Evolutionary conservation across 768 basidiomycete species (phyloP), one percentile per base, ranked within the genome.

Genomic region (Lactarius quietus): DNA sequence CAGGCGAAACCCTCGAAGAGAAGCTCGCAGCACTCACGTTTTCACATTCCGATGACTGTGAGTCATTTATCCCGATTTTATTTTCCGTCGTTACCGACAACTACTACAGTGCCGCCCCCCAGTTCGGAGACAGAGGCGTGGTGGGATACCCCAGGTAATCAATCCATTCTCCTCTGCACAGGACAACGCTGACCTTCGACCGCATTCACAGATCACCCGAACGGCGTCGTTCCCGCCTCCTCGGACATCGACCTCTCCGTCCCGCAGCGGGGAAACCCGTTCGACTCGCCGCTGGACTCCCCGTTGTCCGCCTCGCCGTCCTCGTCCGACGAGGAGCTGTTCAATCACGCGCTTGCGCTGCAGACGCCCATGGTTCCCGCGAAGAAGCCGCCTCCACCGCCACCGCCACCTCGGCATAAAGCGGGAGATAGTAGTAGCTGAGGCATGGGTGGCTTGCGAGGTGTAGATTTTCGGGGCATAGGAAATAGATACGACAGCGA

Each of bases 241-340:
- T 61, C 74, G 77, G 51, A 75, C 73, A 58, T 74, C 73, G 60
- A 65, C 45, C 68, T 68, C 26, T 67, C 61, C 29, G 41, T 65
- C 23, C 64, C 57, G 4, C 69, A 69, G 23, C 67, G 73, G 18
- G 54, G 72, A 62, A 93, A 93, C 72, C 92, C 93, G 1, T 93
- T 93, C 70, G 88, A 90, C 69, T 88, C 87, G 28, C 81, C 85
- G 3, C 74, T 74, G 56, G 83, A 85, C 51, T 90, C 89, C 0
- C 82, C 88, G 7, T 69, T 86, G 38, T 89, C 90, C 17, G 86
- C 88, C 3, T 91, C 88, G 4, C 88, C 89, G 8, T 89, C 92
- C 9, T 89, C 90, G 9, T 91, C 90, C 2, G 92, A 94, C 68
- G 92, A 94, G 72, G 91, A 93, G 71, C 77, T 94, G 23, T 94